These are phyloP conservation scores for Pichia nakasei DNA, from an alignment of 805 yeast species.

Conservation along the genomic window DNA sequence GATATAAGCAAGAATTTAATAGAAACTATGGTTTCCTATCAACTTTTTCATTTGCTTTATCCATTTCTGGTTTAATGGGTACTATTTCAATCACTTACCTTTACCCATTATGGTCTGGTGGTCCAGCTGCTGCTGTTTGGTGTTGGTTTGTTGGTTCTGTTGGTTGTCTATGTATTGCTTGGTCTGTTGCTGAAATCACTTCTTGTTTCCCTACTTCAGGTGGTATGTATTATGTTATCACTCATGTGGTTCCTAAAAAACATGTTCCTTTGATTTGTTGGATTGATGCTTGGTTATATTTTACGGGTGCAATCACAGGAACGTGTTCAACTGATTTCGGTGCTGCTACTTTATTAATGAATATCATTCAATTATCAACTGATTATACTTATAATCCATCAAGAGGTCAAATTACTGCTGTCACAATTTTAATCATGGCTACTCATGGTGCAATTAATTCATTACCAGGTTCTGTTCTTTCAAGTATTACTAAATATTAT, in stretches of 20 bases:
- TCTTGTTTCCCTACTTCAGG: slow-evolving; percentile 47
- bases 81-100: slow-evolving; percentile 46
- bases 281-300: slow-evolving; percentile 46
- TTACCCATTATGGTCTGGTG: slow-evolving; percentile 43
- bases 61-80: slow-evolving; percentile 59
- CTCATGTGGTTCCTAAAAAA: slow-evolving; percentile 39
- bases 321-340: slow-evolving; percentile 46
- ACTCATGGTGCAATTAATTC: slow-evolving; percentile 45
- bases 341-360: slow-evolving; percentile 38
- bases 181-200: slow-evolving; percentile 41
- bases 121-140: slow-evolving; percentile 58
- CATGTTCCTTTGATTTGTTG: slow-evolving; percentile 45
- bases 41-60: slow-evolving; percentile 56
- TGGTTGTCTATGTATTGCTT: slow-evolving; percentile 47
- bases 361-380: slow-evolving; percentile 34
- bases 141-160: slow-evolving; percentile 49
- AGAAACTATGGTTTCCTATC: slow-evolving; percentile 52
- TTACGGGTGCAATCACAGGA: slow-evolving; percentile 42
- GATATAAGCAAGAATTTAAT: slow-evolving; percentile 53
- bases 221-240: slow-evolving; percentile 40
- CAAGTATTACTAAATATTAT: slow-evolving; percentile 41
- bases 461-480: slow-evolving; percentile 40
- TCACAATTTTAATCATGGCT: slow-evolving; percentile 39
- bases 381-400: slow-evolving; percentile 34
- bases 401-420: slow-evolving; percentile 38